These are phyloP conservation scores for Dovyalis caffra DNA, from an alignment of 345 rosid genomes.

Conservation along the genomic window DNA sequence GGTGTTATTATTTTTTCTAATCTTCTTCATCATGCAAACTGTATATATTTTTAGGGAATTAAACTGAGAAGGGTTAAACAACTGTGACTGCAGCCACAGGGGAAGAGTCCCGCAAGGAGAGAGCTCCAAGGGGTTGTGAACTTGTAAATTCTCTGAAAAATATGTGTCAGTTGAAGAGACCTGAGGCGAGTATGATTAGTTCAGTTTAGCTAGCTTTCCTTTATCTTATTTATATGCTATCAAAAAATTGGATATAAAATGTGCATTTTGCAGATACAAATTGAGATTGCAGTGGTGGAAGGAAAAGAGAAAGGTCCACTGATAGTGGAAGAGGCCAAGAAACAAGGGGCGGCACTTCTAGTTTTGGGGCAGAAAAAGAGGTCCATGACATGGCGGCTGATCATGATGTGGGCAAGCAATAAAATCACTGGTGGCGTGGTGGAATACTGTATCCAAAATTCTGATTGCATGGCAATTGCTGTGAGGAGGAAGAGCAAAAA, in stretches of 20 bases:
- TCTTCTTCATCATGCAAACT: not conserved
- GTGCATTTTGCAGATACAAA: constrained; percentile 49
- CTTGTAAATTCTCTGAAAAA: constrained; percentile 52
- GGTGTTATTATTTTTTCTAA: not conserved
- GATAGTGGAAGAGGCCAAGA: constrained; percentile 80
- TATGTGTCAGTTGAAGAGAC: constrained; percentile 68
- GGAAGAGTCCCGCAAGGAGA: constrained; percentile 40
- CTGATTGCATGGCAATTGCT: constrained; percentile 85
- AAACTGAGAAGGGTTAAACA: not conserved
- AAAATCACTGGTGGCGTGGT: constrained; percentile 46
- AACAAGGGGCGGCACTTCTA: constrained; percentile 54
- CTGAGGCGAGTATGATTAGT: constrained; percentile 51
- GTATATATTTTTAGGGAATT: not conserved
- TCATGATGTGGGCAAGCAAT: constrained; percentile 74
- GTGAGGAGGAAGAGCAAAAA: constrained; percentile 79
- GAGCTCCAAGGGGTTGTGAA: constrained; percentile 49
- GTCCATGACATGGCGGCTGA: constrained; percentile 72
- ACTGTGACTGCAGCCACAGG: constrained; percentile 23
- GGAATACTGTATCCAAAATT: constrained; percentile 83
- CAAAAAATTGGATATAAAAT: not conserved
- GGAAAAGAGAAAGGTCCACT: constrained; percentile 81
- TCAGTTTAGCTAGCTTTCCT: not conserved
- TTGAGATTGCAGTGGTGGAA: constrained; percentile 59
- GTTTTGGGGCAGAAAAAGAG: constrained; percentile 76
- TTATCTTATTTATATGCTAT: not conserved